Evolutionary conservation across 179 eudicot species (phyloP).

Genomic region (Gypsophila paniculata): DNA sequence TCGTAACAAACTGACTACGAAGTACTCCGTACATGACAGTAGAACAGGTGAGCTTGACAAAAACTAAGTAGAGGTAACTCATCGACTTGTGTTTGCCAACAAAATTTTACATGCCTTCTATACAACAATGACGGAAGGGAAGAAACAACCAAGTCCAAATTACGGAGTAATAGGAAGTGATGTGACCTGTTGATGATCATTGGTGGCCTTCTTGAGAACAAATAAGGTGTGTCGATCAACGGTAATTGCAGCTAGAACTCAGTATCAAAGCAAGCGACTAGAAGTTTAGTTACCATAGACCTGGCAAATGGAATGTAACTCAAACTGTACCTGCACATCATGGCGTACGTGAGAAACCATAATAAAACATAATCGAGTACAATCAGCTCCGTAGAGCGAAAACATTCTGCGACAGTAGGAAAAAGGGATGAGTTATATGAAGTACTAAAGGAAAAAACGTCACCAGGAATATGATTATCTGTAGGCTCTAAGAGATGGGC

Average conservation of each 20-base stretch:
- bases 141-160: conserved; percentile 4
- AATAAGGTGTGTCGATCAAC: not conserved
- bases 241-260: conserved; percentile 32
- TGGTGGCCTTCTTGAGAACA: not conserved
- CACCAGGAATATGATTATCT: too few species aligned
- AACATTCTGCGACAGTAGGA: not conserved
- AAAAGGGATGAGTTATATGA: not conserved
- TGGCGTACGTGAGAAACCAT: not conserved
- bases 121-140: conserved; percentile 14
- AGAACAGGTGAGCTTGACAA: not conserved
- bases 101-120: conserved; percentile 17
- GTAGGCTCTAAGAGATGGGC: too few species aligned
- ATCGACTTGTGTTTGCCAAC: not conserved
- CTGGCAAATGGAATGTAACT: conserved; percentile 94
- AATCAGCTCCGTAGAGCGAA: not conserved
- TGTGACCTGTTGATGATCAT: not conserved
- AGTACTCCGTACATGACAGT: not conserved
- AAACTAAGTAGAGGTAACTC: conserved; percentile 11
- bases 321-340: conserved; percentile 74
- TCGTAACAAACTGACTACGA: not conserved
- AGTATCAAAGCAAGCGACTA: conserved; percentile 77
- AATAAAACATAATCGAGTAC: not conserved
- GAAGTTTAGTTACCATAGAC: conserved; percentile 75
- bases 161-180: not conserved
- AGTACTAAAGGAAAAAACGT: not conserved